A percentile compares a stretch with the other conserved stretches of the same genome.
phyloP scores from a whole-genome alignment of 306 rosid species.

The Ormosia semicastrata region DNA sequence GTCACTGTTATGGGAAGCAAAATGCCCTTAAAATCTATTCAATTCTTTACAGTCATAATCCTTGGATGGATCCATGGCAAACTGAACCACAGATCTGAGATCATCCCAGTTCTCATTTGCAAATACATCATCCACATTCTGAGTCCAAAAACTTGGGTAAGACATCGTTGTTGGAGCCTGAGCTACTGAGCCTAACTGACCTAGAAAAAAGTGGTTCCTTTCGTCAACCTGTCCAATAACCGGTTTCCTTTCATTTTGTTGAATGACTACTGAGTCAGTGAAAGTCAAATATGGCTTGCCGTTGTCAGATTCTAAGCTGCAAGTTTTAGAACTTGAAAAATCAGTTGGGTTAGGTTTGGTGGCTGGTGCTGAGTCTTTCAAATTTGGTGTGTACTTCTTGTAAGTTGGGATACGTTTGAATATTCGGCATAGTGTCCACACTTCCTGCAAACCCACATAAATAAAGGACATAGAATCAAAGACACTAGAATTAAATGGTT shows the following conservation, averaged over 20 bases:
- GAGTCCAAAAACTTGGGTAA: constrained; percentile 44
- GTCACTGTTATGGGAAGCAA: not conserved
- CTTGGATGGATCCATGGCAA: constrained; percentile 50
- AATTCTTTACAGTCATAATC: constrained; percentile 39
- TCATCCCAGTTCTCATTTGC: constrained; percentile 70
- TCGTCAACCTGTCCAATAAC: constrained; percentile 23
- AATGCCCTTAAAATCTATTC: not conserved
- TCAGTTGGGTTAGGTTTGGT: constrained; percentile 25
- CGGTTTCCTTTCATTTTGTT: constrained; percentile 38
- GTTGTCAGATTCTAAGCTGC: constrained; percentile 60
- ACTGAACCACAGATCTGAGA: constrained; percentile 61
- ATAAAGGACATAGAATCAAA: not conserved
- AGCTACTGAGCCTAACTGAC: constrained; percentile 13
- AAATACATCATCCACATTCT: constrained; percentile 40
- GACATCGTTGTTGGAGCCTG: constrained; percentile 35
- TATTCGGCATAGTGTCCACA: constrained; percentile 89
- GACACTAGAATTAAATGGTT: not conserved
- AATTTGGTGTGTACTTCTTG: constrained; percentile 51
- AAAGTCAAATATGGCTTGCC: constrained; percentile 27
- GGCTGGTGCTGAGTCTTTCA: constrained; percentile 29
- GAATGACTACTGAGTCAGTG: constrained; percentile 36
- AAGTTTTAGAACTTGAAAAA: constrained; percentile 54
- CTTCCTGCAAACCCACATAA: constrained; percentile 59
- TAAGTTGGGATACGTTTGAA: constrained; percentile 69
- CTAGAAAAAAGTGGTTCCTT: constrained; percentile 25